Evolutionary conservation across 345 rosid species (phyloP).

Genomic region (Odontarrhena argentea): DNA sequence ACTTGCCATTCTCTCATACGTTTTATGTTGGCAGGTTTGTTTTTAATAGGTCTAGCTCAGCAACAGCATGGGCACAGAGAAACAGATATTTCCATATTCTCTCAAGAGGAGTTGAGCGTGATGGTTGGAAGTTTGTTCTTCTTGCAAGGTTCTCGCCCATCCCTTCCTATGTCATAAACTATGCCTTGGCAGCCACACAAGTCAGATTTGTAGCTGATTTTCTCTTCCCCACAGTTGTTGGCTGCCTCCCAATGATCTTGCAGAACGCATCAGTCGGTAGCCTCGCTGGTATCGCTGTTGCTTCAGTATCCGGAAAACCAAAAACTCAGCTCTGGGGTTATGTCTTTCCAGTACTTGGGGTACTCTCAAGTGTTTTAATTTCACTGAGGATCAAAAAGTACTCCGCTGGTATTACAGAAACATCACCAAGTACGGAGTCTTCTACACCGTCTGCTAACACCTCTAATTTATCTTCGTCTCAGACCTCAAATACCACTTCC

Average conservation of each 20-base stretch:
- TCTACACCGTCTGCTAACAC: constrained; percentile 42
- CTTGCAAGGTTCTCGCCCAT: constrained; percentile 96
- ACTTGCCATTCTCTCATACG: not conserved
- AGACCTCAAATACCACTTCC: constrained; percentile 13
- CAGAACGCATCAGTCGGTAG: constrained; percentile 94
- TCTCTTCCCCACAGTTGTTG: constrained; percentile 77
- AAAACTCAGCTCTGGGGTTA: constrained; percentile 73
- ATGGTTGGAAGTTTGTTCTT: constrained; percentile 95
- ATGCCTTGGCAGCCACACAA: constrained; percentile 84
- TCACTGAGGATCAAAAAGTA: constrained; percentile 75
- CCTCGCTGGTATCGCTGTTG: constrained; percentile 93
- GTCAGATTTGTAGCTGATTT: constrained; percentile 81
- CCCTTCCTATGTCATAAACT: constrained; percentile 85
- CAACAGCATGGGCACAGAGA: constrained; percentile 66
- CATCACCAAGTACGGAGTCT: constrained; percentile 14
- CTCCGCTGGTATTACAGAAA: constrained; percentile 50
- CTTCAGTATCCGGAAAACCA: constrained; percentile 63
- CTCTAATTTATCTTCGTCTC: constrained; percentile 33
- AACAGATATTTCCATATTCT: constrained; percentile 79
- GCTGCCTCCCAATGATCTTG: constrained; percentile 90
- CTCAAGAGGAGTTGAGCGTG: constrained; percentile 78
- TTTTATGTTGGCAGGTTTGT: constrained; percentile 55
- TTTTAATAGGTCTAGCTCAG: constrained; percentile 65
- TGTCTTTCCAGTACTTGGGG: constrained; percentile 71
- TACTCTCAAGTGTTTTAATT: constrained; percentile 77